Base-by-base conservation (phyloP, 192 early-diverging fungal species). In the Backusella westeae region DNA sequence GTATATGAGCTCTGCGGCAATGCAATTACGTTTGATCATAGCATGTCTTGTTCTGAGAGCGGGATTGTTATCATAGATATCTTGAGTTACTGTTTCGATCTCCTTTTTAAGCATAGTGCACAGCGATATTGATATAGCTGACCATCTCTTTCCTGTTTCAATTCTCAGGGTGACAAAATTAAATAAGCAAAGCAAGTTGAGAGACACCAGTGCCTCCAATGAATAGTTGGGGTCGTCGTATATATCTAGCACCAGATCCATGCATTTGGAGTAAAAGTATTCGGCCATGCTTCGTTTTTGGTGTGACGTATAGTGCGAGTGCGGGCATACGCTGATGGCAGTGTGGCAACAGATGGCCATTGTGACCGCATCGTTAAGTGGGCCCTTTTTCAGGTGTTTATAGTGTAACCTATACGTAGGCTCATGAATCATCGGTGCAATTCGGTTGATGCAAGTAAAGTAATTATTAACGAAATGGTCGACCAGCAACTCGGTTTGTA, bases 281-380 rank as follows among this genome's bases (percentile, higher is more conserved):
- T 74, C 72, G 32, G 53, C 56, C 52, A 74, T 35, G n/a, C 35
- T 19, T 29, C 72, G 17, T n/a, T 74, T 74, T 32, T 65, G 26
- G n/a, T 38, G 34, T 41, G 35, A 65, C 32, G 34, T 35, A 14
- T 39, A 29, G 4, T 9, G 14, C 12, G 56, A 38, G 15, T 74
- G 72, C 4, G 35, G 34, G 35, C 72, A 74, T 44, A 35, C 14
- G 3, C 9, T 59, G 21, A 38, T 41, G 35, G 36, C 34, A 10
- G 38, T 44, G 19, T 23, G 29, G 6, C 35, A 34, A 41, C 72
- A 74, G 8, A 74, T 74, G 19, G 72, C 72, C 35, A 65, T 49
- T 21, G 72, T 74, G n/a, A 74, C 59, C 10, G 72, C 53, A 74
- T 56, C 52, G 26, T n/a, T 19, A 35, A 74, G 42, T 15, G 72